These are phyloP conservation scores for Thielaviopsis populi DNA, from an alignment of 2,329 filamentous ascomycete species.

Conservation along the genomic window DNA sequence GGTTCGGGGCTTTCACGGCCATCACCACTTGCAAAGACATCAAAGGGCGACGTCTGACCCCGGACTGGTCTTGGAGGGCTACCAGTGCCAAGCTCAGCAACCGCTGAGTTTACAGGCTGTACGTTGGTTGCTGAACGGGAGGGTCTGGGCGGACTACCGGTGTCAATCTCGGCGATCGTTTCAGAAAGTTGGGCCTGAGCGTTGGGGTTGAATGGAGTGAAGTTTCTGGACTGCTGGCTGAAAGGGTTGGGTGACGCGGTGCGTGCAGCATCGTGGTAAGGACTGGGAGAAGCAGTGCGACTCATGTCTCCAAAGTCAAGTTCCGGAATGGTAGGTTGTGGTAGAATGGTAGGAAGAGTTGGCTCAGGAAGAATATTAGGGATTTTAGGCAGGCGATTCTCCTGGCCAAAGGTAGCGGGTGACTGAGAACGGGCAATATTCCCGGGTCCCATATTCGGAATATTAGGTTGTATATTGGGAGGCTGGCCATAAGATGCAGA, in stretches of 20 bases:
- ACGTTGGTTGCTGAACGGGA: constrained; percentile 18
- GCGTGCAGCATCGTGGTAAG: constrained; percentile 17
- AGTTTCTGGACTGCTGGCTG: constrained; percentile 20
- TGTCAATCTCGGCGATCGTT: constrained; percentile 22
- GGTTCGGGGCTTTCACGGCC: constrained; percentile 25
- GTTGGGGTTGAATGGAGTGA: constrained; percentile 14
- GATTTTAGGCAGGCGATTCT: constrained; percentile 18
- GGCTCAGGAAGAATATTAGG: constrained; percentile 15
- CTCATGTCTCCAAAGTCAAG: constrained; percentile 10
- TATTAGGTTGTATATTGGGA: not conserved
- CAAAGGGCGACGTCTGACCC: constrained; percentile 18
- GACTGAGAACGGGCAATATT: not conserved
- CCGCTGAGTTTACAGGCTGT: constrained; percentile 16
- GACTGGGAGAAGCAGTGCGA: constrained; percentile 14
- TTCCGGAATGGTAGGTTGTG: constrained; percentile 6
- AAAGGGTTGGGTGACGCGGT: constrained; percentile 19
- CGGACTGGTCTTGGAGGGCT: constrained; percentile 11
- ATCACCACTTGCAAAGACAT: constrained; percentile 24
- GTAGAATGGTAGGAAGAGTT: constrained; percentile 18
- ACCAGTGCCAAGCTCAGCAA: not conserved
- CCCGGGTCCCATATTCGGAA: constrained; percentile 1
- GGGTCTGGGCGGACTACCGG: constrained; percentile 21
- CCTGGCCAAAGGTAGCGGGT: constrained; percentile 9
- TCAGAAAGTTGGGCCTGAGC: constrained; percentile 18
- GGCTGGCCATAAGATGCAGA: constrained; percentile 12